phyloP scores from a whole-genome alignment of 179 eudicot genomes.

The Drosera spatulata region DNA sequence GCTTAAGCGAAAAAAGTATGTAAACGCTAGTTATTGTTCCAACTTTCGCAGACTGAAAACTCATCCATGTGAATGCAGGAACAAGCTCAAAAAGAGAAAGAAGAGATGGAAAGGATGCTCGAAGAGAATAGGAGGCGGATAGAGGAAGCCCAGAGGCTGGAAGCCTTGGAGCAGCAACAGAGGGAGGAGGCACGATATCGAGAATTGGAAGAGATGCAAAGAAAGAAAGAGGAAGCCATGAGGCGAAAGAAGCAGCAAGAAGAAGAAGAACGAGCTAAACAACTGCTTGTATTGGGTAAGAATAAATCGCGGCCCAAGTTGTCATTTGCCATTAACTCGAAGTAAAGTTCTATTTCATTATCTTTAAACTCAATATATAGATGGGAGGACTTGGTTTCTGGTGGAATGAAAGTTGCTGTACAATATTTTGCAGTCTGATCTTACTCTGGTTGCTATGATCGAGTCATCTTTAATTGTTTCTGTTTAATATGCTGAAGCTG shows the following conservation, averaged over 20 bases:
- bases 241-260: conserved; percentile 80
- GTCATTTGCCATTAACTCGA: conserved; percentile 72
- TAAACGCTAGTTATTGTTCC: no score
- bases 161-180: conserved; percentile 74
- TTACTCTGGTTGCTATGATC: no score
- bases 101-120: conserved; percentile 63
- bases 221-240: conserved; percentile 83
- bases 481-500: no score
- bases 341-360: conserved; percentile 21
- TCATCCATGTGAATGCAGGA: conserved; percentile 29
- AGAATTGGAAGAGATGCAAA: conserved; percentile 66
- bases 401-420: not conserved
- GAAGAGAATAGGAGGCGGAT: conserved; percentile 72
- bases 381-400: not conserved
- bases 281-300: conserved; percentile 74
- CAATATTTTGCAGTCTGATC: no score
- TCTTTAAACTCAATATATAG: not conserved
- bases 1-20: no score
- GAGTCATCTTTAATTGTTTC: no score
- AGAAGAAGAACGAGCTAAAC: conserved; percentile 81
- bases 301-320: conserved; percentile 88
- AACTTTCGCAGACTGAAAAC: no score
- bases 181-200: conserved; percentile 34
- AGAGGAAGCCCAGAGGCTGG: conserved; percentile 76
- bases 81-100: conserved; percentile 63